Percentiles rank a stretch among this genome's conserved stretches.
Evolutionary conservation across 2,329 filamentous ascomycete genomes (phyloP).

Genomic region (Coniochaeta hoffmannii): DNA sequence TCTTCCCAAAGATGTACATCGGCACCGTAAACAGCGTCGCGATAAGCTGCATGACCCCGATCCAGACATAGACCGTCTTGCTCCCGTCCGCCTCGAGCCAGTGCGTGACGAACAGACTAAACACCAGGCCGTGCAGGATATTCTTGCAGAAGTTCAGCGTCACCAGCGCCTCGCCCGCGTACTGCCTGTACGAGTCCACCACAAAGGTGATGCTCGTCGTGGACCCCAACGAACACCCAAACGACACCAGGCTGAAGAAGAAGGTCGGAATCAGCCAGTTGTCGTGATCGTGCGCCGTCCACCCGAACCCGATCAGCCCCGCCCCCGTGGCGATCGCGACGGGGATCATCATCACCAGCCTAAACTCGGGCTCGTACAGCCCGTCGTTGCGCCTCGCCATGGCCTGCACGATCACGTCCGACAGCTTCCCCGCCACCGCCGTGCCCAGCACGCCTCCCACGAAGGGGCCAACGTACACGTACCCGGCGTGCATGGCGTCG

Average conservation of each 20-base stretch:
- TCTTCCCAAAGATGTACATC: conserved; percentile 91
- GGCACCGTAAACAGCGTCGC: conserved; percentile 71
- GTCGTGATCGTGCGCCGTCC: conserved; percentile 70
- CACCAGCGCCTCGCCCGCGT: conserved; percentile 88
- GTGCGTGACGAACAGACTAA: conserved; percentile 76
- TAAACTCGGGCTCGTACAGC: conserved; percentile 90
- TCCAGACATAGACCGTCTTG: conserved; percentile 70
- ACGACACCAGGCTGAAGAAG: conserved; percentile 88
- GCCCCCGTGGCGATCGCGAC: conserved; percentile 71
- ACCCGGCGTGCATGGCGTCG: conserved; percentile 67
- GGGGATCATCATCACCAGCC: conserved; percentile 79
- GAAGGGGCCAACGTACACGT: conserved; percentile 88
- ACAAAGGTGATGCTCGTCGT: conserved; percentile 92
- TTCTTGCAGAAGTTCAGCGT: conserved; percentile 95
- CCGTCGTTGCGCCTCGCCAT: conserved; percentile 87
- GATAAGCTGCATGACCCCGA: conserved; percentile 79
- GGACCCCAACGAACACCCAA: conserved; percentile 82
- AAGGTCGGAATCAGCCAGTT: conserved; percentile 87
- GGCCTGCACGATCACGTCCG: conserved; percentile 73
- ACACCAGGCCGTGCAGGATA: conserved; percentile 82
- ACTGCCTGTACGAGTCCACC: conserved; percentile 87
- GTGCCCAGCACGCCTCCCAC: conserved; percentile 86
- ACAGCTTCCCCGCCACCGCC: conserved; percentile 80
- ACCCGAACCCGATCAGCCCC: conserved; percentile 94
- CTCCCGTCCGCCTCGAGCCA: conserved; percentile 75